These are phyloP conservation scores for Exophiala phaeomuriformis DNA, from an alignment of 2,329 filamentous ascomycete genomes.

Conservation along the genomic window DNA sequence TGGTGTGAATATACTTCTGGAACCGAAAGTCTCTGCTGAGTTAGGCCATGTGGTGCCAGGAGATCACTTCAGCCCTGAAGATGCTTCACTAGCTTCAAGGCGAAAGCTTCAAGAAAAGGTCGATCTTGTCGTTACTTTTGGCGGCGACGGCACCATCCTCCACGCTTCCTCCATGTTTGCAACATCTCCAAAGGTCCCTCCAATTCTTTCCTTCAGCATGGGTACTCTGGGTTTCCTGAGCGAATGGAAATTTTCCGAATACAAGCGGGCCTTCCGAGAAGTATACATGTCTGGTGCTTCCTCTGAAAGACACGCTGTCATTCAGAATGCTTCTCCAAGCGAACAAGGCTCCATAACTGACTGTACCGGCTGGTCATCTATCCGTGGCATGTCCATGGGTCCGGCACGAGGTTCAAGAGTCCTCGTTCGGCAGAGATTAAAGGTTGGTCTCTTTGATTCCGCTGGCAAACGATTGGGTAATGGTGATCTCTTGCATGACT, in stretches of 20 bases:
- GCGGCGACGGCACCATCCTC: conserved; percentile 86
- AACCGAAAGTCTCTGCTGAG: conserved; percentile 63
- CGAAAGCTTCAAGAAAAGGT: conserved; percentile 61
- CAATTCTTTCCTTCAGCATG: conserved; percentile 93
- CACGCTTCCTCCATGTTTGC: conserved; percentile 82
- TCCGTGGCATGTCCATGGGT: conserved; percentile 76
- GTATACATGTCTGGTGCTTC: conserved; percentile 75
- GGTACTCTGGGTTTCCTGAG: conserved; percentile 90
- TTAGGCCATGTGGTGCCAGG: conserved; percentile 48
- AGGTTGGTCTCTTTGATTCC: conserved; percentile 73
- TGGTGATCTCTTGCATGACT: conserved; percentile 37
- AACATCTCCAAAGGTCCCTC: conserved; percentile 71
- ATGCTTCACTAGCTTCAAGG: conserved; percentile 1
- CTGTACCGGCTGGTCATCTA: conserved; percentile 58
- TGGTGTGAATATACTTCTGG: conserved; percentile 72
- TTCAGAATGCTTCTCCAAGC: conserved; percentile 40
- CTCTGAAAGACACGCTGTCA: conserved; percentile 38
- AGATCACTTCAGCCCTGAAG: conserved; percentile 11
- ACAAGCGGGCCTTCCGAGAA: conserved; percentile 85
- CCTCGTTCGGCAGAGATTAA: conserved; percentile 75
- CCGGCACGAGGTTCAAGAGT: conserved; percentile 66
- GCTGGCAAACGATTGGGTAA: conserved; percentile 45
- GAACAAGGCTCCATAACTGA: conserved; percentile 20
- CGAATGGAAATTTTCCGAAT: conserved; percentile 91
- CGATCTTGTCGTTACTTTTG: conserved; percentile 81